Conservation (phyloP, 305 asterid species). For the Fraxinus xanthoxyloides region DNA sequence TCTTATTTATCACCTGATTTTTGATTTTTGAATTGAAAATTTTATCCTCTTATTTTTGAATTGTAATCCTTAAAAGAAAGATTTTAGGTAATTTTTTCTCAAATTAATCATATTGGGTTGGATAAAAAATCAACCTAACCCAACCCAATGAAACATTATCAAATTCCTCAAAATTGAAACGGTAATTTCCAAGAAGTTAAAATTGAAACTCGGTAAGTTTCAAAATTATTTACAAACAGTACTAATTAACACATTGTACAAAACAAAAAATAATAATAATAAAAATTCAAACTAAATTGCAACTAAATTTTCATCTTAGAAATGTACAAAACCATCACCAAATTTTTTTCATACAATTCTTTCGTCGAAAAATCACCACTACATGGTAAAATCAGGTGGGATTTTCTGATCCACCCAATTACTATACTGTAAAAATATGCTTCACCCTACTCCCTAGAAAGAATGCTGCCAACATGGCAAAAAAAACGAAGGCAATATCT, state of each 20-base stretch:
- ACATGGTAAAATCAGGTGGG: constrained; percentile 5
- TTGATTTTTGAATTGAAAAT: no score
- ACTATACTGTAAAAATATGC: not conserved
- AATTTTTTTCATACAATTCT: not conserved
- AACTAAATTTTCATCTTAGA: not conserved
- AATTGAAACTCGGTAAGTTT: not conserved
- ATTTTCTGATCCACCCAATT: not conserved
- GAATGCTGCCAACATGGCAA: constrained; percentile 19
- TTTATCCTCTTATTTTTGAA: no score
- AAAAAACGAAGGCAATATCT: not conserved
- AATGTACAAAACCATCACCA: not conserved
- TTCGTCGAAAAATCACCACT: not conserved
- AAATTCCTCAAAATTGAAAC: no score
- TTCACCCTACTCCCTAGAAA: constrained; percentile 4
- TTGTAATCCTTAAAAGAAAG: no score
- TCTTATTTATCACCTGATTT: no score
- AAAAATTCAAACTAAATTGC: not conserved
- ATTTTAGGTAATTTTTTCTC: no score
- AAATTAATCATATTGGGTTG: no score
- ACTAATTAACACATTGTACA: not conserved
- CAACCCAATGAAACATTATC: no score
- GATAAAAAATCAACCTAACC: no score
- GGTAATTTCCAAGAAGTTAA: not conserved
- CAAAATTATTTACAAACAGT: not conserved
- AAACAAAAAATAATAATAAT: not conserved